Base-by-base conservation (phyloP, 1,139 yeast genomes). In the Pneumocystis carinii region DNA sequence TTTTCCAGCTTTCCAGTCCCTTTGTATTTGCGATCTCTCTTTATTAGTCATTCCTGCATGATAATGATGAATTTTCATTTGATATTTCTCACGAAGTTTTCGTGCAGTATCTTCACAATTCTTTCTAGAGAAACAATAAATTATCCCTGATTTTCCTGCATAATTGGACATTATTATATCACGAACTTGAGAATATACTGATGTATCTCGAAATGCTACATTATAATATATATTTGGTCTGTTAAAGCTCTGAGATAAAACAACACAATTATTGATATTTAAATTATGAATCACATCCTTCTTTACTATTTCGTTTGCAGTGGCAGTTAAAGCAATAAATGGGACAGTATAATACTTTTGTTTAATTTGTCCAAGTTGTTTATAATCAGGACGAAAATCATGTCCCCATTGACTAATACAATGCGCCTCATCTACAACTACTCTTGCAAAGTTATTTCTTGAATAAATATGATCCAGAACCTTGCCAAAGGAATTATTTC, bases 321-420 rank as follows among this genome's bases (percentile, higher is more conserved):
- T 94, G 0, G 98, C 98, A 0, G 99, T 94, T 64, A 94, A 77
- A 0, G 98, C 98, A 90, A 94, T 90, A 68, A 94, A 78, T 1
- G 98, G 98, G 7, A 89, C 83, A 61, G 79, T 81, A 0, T 96
- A 95, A 71, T 81, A 92, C 65, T 82, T 80, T 42, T 76, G 74
- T 70, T 90, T 88, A 73, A 94, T 86, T 67, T 80, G 79, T 55
- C 84, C 84, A 73, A 94, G 78, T 38, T 85, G 86, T 70, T 90
- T 88, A 75, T 94, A 94, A 73, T 92, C 97, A 0, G 97, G 97
- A 65, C 99, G 79, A 73, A 94, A 94, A 74, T 94, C 98, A 74
- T 94, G 98, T 19, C 99, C 99, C 99, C 99, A 94, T 12, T 95
- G 87, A 66, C 96, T 88, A 64, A 94, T 95, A 79, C 99, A 94